These are phyloP conservation scores for Hyaloscypha variabilis DNA, from an alignment of 495 filamentous ascomycete species.

Conservation along the genomic window DNA sequence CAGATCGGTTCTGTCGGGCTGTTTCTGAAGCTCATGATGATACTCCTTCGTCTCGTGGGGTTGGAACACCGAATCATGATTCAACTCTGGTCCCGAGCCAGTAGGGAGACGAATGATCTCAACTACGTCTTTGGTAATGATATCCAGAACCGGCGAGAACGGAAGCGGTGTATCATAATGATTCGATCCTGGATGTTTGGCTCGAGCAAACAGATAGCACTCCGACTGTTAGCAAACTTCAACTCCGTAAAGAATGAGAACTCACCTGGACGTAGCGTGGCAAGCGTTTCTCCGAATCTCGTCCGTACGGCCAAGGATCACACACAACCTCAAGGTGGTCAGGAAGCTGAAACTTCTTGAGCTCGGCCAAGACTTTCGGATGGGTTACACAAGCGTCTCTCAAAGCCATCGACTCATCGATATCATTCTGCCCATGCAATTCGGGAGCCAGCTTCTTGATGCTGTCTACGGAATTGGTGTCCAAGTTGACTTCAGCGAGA, in stretches of 20 bases:
- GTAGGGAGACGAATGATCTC: slow-evolving; percentile 27
- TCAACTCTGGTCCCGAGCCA: slow-evolving; percentile 15
- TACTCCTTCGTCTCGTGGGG: slow-evolving; percentile 25
- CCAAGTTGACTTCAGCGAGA: slow-evolving; percentile 18
- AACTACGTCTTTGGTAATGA: slow-evolving; percentile 18
- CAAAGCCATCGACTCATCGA: slow-evolving; percentile 25
- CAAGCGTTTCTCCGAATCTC: slow-evolving; percentile 22
- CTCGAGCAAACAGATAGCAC: slow-evolving; percentile 27
- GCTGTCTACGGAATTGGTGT: slow-evolving; percentile 10
- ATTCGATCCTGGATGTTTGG: slow-evolving; percentile 24
- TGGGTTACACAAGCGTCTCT: slow-evolving; percentile 23
- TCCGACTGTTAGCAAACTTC: slow-evolving; percentile 5
- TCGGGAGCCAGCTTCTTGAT: slow-evolving; percentile 20
- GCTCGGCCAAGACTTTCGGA: slow-evolving; percentile 16
- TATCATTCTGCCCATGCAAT: slow-evolving; percentile 26
- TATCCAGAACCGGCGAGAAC: slow-evolving; percentile 26
- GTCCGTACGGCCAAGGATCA: slow-evolving; percentile 30
- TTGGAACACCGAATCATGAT: slow-evolving; percentile 14
- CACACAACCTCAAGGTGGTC: slow-evolving; percentile 23
- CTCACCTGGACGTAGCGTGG: slow-evolving; percentile 27
- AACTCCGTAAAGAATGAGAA: background rate
- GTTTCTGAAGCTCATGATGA: slow-evolving; percentile 23
- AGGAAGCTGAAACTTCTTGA: slow-evolving; percentile 25
- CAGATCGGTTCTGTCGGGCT: slow-evolving; percentile 15
- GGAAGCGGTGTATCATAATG: slow-evolving; percentile 28